Conservation (phyloP, 768 basidiomycete genomes). For the Rhizopogon vesiculosus region DNA sequence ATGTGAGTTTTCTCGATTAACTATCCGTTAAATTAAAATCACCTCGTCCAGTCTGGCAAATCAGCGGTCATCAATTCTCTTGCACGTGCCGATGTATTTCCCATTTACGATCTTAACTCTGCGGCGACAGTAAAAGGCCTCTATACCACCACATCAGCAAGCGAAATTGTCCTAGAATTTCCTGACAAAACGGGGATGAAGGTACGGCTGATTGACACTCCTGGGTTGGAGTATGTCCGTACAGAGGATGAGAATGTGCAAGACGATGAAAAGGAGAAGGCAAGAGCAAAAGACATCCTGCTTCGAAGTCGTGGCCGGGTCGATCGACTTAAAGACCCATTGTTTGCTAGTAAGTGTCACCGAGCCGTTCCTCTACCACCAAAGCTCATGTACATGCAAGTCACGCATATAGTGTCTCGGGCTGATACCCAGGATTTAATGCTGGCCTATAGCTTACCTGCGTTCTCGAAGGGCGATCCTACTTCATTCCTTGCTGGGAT, state of each 20-base stretch:
- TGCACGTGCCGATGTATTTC: constrained; percentile 41
- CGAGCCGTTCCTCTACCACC: background rate
- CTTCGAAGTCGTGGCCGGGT: constrained; percentile 76
- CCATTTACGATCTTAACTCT: constrained; percentile 50
- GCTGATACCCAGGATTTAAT: constrained; percentile 80
- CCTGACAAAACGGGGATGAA: constrained; percentile 32
- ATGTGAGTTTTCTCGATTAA: constrained; percentile 44
- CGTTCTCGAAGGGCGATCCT: constrained; percentile 63
- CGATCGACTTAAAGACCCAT: constrained; percentile 79
- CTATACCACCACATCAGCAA: constrained; percentile 64
- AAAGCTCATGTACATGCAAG: constrained; percentile 32
- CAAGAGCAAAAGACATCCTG: constrained; percentile 64
- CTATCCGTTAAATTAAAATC: background rate
- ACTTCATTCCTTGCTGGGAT: constrained; percentile 72
- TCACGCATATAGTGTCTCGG: constrained; percentile 61
- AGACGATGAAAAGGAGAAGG: constrained; percentile 17
- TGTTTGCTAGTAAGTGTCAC: constrained; percentile 53
- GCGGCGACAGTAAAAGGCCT: constrained; percentile 50
- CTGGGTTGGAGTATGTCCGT: constrained; percentile 64
- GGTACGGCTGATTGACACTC: constrained; percentile 79
- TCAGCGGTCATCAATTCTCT: constrained; percentile 83
- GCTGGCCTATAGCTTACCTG: constrained; percentile 82
- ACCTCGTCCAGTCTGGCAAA: constrained; percentile 64
- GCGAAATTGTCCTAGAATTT: constrained; percentile 50
- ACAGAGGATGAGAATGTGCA: constrained; percentile 24